These are phyloP conservation scores for Picochlorum sp. DNA, from an alignment of 139 green algal species.

Conservation along the genomic window DNA sequence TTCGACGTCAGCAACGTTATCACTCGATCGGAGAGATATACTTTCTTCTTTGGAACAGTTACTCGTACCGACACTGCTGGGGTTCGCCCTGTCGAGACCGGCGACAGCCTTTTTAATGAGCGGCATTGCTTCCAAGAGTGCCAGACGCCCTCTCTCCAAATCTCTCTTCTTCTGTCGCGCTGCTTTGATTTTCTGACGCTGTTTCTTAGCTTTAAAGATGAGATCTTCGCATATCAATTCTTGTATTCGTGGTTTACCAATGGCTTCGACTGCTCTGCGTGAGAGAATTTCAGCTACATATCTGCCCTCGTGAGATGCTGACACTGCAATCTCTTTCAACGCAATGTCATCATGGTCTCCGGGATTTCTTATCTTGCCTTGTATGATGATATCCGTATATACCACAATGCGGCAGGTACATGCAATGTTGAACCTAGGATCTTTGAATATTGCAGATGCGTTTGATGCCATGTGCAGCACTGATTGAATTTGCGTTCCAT, in stretches of 20 bases:
- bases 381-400: constrained; percentile 7
- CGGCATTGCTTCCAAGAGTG: neutral
- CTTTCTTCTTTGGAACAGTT: neutral
- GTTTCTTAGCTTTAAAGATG: constrained; percentile 9
- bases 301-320: neutral
- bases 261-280: constrained; percentile 11
- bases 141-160: neutral
- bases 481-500: too few relatives aligned
- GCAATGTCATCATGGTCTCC: neutral
- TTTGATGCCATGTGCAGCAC: too few relatives aligned
- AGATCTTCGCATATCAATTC: constrained; percentile 23
- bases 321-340: neutral
- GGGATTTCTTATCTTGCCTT: neutral
- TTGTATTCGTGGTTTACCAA: constrained; percentile 18
- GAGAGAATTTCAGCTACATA: constrained; percentile 13
- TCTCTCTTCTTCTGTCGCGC: constrained; percentile 3
- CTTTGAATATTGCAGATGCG: constrained; percentile 14
- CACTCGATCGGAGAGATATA: too few relatives aligned
- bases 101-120: constrained; percentile 11
- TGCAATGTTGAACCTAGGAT: constrained; percentile 20
- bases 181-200: constrained; percentile 8
- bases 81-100: neutral
- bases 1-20: too few relatives aligned
- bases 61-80: neutral
- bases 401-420: constrained; percentile 25